These are phyloP conservation scores for Kodamaea suecica DNA, from an alignment of 1,139 yeast genomes.

Conservation along the genomic window DNA sequence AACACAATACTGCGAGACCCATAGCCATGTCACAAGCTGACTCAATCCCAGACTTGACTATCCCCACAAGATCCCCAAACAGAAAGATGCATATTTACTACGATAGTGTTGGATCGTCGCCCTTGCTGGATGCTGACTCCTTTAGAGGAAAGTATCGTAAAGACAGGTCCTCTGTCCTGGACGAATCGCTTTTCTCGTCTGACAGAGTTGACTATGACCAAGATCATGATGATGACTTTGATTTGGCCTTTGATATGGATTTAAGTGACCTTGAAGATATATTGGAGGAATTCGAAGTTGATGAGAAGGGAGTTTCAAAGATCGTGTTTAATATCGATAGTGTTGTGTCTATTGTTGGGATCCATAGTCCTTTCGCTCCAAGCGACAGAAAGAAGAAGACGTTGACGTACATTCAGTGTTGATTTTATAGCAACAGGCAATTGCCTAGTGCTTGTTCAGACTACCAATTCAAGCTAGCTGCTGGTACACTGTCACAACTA, in stretches of 20 bases:
- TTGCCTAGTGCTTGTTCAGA: too few species aligned
- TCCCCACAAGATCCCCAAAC: slow-evolving; percentile 10
- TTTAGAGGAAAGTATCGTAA: slow-evolving; percentile 12
- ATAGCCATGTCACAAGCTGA: not conserved
- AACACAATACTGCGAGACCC: too few species aligned
- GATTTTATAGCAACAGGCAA: too few species aligned
- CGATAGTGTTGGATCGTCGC: slow-evolving; percentile 7
- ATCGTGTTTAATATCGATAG: slow-evolving; percentile 22
- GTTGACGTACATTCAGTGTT: slow-evolving; percentile 10
- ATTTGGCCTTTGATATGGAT: slow-evolving; percentile 15
- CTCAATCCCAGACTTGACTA: not conserved
- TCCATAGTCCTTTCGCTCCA: slow-evolving; percentile 16
- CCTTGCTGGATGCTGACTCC: slow-evolving; percentile 15
- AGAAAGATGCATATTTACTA: not conserved
- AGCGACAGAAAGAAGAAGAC: slow-evolving; percentile 12
- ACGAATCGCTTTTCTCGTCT: slow-evolving; percentile 22
- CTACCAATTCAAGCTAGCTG: too few species aligned
- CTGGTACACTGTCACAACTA: too few species aligned
- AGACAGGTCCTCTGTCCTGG: slow-evolving; percentile 13
- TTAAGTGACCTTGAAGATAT: slow-evolving; percentile 19
- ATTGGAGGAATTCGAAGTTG: slow-evolving; percentile 19
- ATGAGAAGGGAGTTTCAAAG: slow-evolving; percentile 16
- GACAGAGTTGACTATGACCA: slow-evolving; percentile 6
- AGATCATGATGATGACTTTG: slow-evolving; percentile 9
- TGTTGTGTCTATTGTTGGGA: slow-evolving; percentile 22